Evolutionary conservation across 2,329 filamentous ascomycete genomes (phyloP), one percentile per base, ranked within the genome.

Genomic region (Exophiala calicioides): DNA sequence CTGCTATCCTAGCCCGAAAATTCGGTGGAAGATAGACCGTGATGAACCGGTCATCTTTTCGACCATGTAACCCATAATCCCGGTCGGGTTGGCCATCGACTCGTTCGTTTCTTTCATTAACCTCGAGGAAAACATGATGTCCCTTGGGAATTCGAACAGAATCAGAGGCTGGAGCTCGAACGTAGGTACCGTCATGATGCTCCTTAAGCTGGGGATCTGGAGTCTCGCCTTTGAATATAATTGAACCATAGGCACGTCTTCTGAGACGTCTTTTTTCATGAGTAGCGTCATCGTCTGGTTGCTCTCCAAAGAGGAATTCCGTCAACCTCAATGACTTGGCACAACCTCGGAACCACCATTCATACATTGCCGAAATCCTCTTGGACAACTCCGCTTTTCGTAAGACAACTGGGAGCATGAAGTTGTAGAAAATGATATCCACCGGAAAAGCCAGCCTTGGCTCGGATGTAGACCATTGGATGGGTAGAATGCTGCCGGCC

Each of bases 341-440:
- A 63, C 90, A 95, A 59, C 80, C 82, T 57, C 86, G 84, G 71
- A 98, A 95, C 89, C 93, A 98, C 91, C 91, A 97, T 5, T 83
- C 84, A 65, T 95, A 98, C 75, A 96, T 85, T 44, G 78, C 74
- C 58, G 95, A 86, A 3, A 98, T 73, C 1, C 82, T 85, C 62
- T 95, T 86, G 40, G 88, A 89, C 2, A 91, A 90, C 63, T 86
- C 88, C 68, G 95, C 85, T 58, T 89, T 84, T 58, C 81, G 85
- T 58, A 97, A 81, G 9, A 90, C 84, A 37, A 95, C 71, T 0
- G 93, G 93, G 75, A 96, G 93, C 35, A 96, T 73, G 65, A 96
- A 95, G 68, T 97, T 97, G 76, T 96, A 98, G 65, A 97, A 93
- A 12, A 98, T 74, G 2, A 98, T 75, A 62, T 98, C 91, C 51